Conservation (phyloP, 768 basidiomycete genomes). For the Tylopilus rubrobrunneus region DNA sequence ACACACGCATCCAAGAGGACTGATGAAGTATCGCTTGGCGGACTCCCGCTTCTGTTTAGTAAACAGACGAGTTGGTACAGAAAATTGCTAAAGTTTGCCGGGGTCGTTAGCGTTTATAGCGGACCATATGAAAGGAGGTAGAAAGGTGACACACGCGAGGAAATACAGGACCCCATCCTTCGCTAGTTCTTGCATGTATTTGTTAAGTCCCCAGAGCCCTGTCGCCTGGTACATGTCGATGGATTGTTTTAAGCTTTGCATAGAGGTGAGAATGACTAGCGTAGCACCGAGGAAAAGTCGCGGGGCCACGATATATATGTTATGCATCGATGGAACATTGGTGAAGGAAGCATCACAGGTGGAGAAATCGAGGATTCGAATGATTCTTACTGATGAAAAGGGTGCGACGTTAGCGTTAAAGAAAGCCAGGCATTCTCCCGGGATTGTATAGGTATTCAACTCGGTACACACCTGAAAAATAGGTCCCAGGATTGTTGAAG, state of each 20-base stretch:
- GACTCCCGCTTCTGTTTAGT: neutral
- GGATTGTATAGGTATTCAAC: too few species aligned
- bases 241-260: neutral
- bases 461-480: neutral
- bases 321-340: neutral
- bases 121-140: neutral
- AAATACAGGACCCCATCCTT: slow-evolving; percentile 13
- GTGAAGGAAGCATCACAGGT: neutral
- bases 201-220: slow-evolving; percentile 5
- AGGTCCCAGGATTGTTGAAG: neutral
- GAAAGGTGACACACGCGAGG: neutral
- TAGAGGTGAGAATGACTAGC: neutral
- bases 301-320: neutral
- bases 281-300: neutral
- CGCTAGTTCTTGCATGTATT: neutral
- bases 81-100: neutral
- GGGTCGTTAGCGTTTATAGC: neutral
- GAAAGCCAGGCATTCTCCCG: too few species aligned
- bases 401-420: too few species aligned
- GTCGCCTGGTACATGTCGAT: slow-evolving; percentile 2
- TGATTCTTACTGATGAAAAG: neutral
- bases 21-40: neutral
- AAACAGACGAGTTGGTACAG: neutral
- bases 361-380: neutral
- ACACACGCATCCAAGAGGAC: neutral